Conservation (phyloP, 1,284 basidiomycete genomes). For the Sporisorium scitamineum region DNA sequence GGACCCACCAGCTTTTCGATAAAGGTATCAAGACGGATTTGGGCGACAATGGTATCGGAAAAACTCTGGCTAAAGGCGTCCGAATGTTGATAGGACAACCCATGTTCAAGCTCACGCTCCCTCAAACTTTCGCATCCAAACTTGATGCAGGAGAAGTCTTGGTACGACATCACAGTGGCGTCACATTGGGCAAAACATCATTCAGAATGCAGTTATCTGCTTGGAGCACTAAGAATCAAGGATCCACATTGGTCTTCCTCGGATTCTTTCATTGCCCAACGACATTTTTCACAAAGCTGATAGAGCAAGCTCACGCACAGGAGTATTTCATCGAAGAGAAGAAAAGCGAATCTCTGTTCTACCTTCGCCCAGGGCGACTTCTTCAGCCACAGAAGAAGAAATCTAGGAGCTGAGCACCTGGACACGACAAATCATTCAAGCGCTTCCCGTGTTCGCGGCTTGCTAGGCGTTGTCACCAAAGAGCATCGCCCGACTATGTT, state of each 20-base stretch:
- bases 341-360: no score
- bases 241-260: slow-evolving; percentile 1
- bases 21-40: no score
- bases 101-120: neutral
- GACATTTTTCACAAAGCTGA: neutral
- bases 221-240: slow-evolving; percentile 2
- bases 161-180: neutral
- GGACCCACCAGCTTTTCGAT: no score
- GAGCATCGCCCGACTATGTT: no score
- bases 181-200: neutral
- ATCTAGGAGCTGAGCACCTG: no score
- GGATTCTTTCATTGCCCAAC: neutral
- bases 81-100: no score
- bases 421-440: no score
- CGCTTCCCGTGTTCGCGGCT: no score
- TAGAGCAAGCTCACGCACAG: neutral
- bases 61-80: neutral
- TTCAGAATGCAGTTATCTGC: neutral
- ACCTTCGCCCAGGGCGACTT: no score
- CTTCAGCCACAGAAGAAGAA: no score
- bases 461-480: no score
- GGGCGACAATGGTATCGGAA: no score
- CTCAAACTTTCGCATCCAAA: neutral
- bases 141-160: neutral
- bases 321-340: neutral